Evolutionary conservation across 306 rosid genomes (phyloP), one percentile per base, ranked within the genome.

Genomic region (Erythrophleum fordii): DNA sequence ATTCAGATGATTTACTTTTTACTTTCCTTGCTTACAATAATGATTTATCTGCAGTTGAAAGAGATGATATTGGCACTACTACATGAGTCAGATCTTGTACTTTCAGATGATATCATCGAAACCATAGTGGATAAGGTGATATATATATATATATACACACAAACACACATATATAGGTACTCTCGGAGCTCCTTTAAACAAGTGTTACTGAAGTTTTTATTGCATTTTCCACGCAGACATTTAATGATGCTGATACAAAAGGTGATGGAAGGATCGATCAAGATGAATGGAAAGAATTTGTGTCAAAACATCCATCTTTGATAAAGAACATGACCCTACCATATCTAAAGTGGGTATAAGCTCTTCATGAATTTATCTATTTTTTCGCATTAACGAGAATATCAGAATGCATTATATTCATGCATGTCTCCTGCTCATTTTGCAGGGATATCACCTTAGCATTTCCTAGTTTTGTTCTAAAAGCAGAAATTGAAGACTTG

Each of bases 211-310:
- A 81, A 42, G 29, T 70, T 83, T 39, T 35, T 37, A 20, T 53
- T 52, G 31, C 51, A 35, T 87, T 29, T 81, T 80, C 46, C 46
- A n/a, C n/a, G 12, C 85, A 93, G 97, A 90, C 99, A 16, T 95
- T 91, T 52, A 71, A 39, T 3, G 99, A 93, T 25, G 99, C 94
- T 44, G 99, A 93, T 80, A 6, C 80, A 78, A 89, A 91, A 12
- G 92, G 92, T 3, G 99, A 95, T 83, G 97, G 98, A 73, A 93
- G 64, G 72, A 95, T 95, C 8, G 98, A 95, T 87, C 89, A 74
- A 87, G 97, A 95, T 22, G 99, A 95, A 81, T 95, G 99, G 99
- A 95, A 86, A 84, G 93, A 81, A 28, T 93, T 85, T 88, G 99
- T 93, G 18, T 83, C 65, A 58, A 87, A 89, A 52, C 85, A 93